phyloP scores from a whole-genome alignment of 352 stramenopile genomes.

The Thalassiosira ordinaria region DNA sequence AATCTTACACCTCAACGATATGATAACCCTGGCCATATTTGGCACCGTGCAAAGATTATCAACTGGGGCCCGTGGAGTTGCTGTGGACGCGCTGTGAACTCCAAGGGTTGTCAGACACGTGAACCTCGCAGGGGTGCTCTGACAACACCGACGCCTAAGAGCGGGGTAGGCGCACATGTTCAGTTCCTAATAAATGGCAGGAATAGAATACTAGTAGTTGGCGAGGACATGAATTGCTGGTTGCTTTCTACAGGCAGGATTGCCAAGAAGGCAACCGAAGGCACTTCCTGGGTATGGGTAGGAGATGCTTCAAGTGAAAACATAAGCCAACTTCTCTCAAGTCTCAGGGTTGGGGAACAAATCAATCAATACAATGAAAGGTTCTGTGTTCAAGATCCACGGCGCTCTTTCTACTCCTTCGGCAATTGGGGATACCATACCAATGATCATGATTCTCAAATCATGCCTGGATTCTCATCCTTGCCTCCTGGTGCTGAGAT shows the following conservation, averaged over 20 bases:
- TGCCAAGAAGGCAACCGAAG: slow-evolving; percentile 28
- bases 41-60: slow-evolving; percentile 10
- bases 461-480: slow-evolving; percentile 31
- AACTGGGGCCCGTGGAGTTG: slow-evolving; percentile 45
- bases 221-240: slow-evolving; percentile 14
- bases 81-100: slow-evolving; percentile 18
- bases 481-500: slow-evolving; percentile 33
- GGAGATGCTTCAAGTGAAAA: too few species aligned
- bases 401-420: slow-evolving; percentile 33
- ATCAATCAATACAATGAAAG: not conserved
- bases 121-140: not conserved
- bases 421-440: slow-evolving; percentile 40
- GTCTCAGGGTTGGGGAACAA: not conserved
- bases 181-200: slow-evolving; percentile 30
- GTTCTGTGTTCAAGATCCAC: not conserved
- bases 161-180: slow-evolving; percentile 1
- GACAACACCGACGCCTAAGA: not conserved
- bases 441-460: slow-evolving; percentile 20
- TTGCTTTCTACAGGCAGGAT: slow-evolving; percentile 9
- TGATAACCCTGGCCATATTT: slow-evolving; percentile 14
- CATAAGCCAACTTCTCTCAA: too few species aligned
- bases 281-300: slow-evolving; percentile 26
- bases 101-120: slow-evolving; percentile 41
- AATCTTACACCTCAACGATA: slow-evolving; percentile 13
- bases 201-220: slow-evolving; percentile 9